A percentile compares a stretch with the other conserved stretches of the same genome.
Evolutionary conservation across 805 yeast genomes (phyloP).

Genomic region (Candida loeiensis): DNA sequence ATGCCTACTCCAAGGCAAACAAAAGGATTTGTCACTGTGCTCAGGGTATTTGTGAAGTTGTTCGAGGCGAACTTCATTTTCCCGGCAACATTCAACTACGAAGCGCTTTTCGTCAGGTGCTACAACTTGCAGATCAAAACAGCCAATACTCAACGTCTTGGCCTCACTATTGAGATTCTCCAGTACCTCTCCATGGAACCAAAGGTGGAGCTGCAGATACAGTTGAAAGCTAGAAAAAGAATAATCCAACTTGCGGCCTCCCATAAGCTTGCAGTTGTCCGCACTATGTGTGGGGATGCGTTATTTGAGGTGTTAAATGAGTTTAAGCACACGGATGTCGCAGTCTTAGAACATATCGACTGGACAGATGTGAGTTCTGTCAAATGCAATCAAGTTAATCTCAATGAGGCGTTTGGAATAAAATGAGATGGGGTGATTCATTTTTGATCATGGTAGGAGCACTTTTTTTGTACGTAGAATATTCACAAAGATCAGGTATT

Average conservation of each 20-base stretch:
- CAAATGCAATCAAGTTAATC: background rate
- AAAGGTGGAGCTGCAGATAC: constrained; percentile 7
- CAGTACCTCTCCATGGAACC: constrained; percentile 28
- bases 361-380: constrained; percentile 11
- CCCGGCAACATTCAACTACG: constrained; percentile 26
- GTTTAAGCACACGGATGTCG: constrained; percentile 6
- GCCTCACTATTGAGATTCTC: constrained; percentile 42
- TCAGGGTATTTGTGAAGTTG: constrained; percentile 33
- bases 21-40: constrained; percentile 22
- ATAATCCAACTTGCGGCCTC: constrained; percentile 23
- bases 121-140: constrained; percentile 58
- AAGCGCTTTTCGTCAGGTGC: constrained; percentile 43
- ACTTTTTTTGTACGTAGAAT: no score
- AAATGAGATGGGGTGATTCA: no score
- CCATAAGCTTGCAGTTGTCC: constrained; percentile 30
- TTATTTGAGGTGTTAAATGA: constrained; percentile 37
- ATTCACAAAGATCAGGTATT: no score
- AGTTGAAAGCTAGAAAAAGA: constrained; percentile 15
- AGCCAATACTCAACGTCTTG: constrained; percentile 33
- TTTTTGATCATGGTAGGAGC: no score
- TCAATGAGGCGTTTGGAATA: background rate
- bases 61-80: constrained; percentile 36
- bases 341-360: constrained; percentile 11
- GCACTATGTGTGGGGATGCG: constrained; percentile 40
- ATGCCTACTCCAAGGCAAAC: constrained; percentile 15